Evolutionary conservation across 169 alveolate species (phyloP).

Genomic region (Besnoitia besnoiti): DNA sequence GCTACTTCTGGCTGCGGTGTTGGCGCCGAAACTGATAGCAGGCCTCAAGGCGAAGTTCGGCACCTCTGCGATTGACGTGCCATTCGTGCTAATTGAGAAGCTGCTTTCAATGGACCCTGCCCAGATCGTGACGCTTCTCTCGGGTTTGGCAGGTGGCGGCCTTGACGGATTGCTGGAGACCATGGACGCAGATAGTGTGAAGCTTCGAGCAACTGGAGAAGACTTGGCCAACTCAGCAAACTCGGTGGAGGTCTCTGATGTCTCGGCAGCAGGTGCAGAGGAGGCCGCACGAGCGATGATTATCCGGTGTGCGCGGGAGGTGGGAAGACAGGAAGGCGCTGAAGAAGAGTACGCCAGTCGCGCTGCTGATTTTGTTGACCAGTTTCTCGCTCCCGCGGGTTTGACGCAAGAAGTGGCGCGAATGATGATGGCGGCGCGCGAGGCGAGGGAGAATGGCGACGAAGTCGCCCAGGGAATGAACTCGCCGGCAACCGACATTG

Average conservation of each 20-base stretch:
- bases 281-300: not conserved
- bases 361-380: constrained; percentile 37
- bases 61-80: not conserved
- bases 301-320: constrained; percentile 23
- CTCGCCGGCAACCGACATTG: not conserved
- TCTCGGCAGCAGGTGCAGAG: not conserved
- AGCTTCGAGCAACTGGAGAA: not conserved
- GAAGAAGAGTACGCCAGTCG: constrained; percentile 19
- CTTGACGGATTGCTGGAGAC: not conserved
- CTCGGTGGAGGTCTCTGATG: not conserved
- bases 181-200: not conserved
- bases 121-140: not conserved
- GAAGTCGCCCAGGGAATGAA: not conserved
- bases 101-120: not conserved
- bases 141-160: not conserved
- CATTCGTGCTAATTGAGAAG: not conserved
- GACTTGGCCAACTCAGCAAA: not conserved
- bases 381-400: constrained; percentile 8
- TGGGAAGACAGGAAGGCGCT: constrained; percentile 25
- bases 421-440: not conserved
- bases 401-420: constrained; percentile 7
- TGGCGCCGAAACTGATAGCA: not conserved
- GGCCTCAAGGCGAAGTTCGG: not conserved
- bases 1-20: not conserved
- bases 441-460: not conserved